Evolutionary conservation across 148 eudicot genomes (phyloP).

Genomic region (Rhododendron mucronatum): DNA sequence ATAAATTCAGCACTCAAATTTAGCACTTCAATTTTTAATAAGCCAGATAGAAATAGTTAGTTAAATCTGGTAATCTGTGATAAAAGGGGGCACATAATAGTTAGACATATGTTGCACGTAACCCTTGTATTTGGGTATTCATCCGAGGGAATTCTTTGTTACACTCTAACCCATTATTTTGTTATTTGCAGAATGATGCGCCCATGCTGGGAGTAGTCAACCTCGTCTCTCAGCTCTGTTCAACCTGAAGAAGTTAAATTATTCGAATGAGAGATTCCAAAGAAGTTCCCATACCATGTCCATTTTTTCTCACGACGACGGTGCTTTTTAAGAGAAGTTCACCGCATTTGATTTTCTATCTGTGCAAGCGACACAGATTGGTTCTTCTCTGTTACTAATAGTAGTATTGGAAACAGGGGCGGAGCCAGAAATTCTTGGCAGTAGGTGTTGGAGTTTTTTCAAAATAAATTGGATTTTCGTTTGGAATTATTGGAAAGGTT

Average conservation of each 20-base stretch:
- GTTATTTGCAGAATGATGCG: constrained; percentile 66
- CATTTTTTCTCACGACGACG: not conserved
- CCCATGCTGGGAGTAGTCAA: constrained; percentile 68
- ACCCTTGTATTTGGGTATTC: not conserved
- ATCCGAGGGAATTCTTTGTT: not conserved
- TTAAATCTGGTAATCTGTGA: not conserved
- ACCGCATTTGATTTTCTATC: not conserved
- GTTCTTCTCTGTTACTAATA: not conserved
- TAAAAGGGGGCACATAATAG: not conserved
- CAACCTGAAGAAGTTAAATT: constrained; percentile 24
- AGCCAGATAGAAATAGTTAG: not conserved
- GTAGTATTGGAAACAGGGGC: not conserved
- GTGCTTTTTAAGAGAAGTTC: not conserved
- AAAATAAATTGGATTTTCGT: too few species aligned
- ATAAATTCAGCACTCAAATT: not conserved
- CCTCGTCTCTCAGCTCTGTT: constrained; percentile 65
- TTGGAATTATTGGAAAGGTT: too few species aligned
- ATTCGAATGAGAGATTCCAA: not conserved
- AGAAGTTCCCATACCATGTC: not conserved
- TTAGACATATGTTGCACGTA: not conserved
- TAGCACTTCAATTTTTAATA: not conserved
- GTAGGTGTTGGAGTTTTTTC: too few species aligned
- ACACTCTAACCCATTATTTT: not conserved
- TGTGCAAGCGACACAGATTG: not conserved
- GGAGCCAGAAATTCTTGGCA: too few species aligned